Evolutionary conservation across 2,329 filamentous ascomycete genomes (phyloP).

Genomic region (Graphium sp.): DNA sequence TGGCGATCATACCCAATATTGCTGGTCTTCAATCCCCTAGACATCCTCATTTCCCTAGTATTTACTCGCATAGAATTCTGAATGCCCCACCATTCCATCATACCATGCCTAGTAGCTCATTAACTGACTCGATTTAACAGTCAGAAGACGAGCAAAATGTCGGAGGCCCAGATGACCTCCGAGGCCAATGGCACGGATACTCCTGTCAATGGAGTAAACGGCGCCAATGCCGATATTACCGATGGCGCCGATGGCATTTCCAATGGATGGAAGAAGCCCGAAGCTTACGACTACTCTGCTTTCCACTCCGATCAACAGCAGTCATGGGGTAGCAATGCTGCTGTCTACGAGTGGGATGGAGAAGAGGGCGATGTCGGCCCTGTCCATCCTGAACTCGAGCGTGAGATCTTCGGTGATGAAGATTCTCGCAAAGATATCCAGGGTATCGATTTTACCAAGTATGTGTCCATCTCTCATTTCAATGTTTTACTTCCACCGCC

Average conservation of each 20-base stretch:
- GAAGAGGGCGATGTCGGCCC: constrained; percentile 79
- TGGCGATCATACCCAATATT: neutral
- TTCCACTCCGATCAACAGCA: constrained; percentile 8
- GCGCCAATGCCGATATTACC: constrained; percentile 5
- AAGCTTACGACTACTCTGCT: constrained; percentile 29
- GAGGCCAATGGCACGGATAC: neutral
- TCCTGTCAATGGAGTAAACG: constrained; percentile 1
- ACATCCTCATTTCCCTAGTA: too few species aligned
- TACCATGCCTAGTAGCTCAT: neutral
- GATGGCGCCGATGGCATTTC: neutral
- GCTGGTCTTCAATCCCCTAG: neutral
- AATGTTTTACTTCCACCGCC: neutral
- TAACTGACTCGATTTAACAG: constrained; percentile 5
- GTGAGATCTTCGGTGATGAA: constrained; percentile 52
- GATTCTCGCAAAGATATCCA: constrained; percentile 25
- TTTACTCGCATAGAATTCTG: too few species aligned
- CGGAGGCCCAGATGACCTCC: neutral
- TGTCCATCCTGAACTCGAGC: constrained; percentile 50
- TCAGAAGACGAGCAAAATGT: constrained; percentile 8
- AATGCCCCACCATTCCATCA: too few species aligned
- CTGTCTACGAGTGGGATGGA: constrained; percentile 68
- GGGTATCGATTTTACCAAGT: constrained; percentile 50
- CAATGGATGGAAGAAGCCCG: constrained; percentile 26
- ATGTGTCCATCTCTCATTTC: constrained; percentile 13
- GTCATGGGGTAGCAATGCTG: constrained; percentile 38